Conservation (phyloP, 768 basidiomycete genomes). For the Mycena floridula region DNA sequence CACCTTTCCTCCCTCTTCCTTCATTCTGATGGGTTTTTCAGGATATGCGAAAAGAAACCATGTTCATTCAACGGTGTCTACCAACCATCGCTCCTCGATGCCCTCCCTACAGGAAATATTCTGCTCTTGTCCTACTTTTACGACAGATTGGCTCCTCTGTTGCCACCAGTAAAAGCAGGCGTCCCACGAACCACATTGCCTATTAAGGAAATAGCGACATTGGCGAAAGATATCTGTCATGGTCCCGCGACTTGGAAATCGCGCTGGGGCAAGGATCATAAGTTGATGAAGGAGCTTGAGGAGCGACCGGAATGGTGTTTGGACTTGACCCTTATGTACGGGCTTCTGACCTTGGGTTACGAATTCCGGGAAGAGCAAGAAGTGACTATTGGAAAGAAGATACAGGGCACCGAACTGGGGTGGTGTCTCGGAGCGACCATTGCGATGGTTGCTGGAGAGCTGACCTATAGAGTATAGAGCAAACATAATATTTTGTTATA, state of each 20-base stretch:
- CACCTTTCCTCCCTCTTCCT: background rate
- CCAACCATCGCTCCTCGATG: conserved; percentile 86
- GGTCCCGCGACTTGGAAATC: conserved; percentile 58
- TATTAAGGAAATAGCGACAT: conserved; percentile 49
- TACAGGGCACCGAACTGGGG: conserved; percentile 85
- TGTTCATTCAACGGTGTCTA: conserved; percentile 98
- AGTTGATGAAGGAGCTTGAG: conserved; percentile 54
- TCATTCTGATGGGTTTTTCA: conserved; percentile 16
- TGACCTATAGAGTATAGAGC: background rate
- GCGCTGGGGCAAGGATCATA: conserved; percentile 33
- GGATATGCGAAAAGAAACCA: conserved; percentile 85
- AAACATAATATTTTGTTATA: no score
- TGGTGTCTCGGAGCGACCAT: conserved; percentile 90
- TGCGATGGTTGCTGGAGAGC: conserved; percentile 42
- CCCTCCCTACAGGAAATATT: conserved; percentile 80
- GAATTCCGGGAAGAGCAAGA: conserved; percentile 70
- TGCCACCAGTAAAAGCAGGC: conserved; percentile 24
- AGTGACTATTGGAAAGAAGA: conserved; percentile 23
- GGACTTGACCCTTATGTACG: background rate
- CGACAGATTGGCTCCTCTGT: conserved; percentile 82
- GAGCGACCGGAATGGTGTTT: conserved; percentile 86
- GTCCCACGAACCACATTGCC: conserved; percentile 22
- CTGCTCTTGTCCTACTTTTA: conserved; percentile 98
- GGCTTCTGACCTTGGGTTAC: conserved; percentile 60
- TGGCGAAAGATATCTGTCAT: conserved; percentile 69